A percentile compares a stretch with the other conserved stretches of the same genome.
Evolutionary conservation across 2,329 filamentous ascomycete species (phyloP).

Genomic region (Aulographum hederae): DNA sequence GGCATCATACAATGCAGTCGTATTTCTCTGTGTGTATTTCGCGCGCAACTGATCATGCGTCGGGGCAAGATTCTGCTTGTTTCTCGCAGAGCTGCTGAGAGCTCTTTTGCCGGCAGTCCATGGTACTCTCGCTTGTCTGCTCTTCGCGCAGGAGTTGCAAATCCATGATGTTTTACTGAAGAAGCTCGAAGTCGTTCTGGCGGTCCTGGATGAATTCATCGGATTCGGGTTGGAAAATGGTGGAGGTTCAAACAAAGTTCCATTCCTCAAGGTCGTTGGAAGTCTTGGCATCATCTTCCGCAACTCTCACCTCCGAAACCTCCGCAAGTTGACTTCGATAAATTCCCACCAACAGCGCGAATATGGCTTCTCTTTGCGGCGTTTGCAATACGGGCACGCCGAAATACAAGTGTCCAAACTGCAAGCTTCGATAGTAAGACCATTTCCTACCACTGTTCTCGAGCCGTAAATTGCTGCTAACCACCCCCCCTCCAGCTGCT

Average conservation of each 20-base stretch:
- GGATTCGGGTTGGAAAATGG: not conserved
- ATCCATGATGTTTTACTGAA: constrained; percentile 15
- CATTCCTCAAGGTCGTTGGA: not conserved
- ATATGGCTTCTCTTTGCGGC: constrained; percentile 20
- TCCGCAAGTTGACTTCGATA: not conserved
- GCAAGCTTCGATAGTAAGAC: constrained; percentile 25
- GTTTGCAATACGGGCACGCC: constrained; percentile 24
- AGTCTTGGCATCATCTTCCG: not conserved
- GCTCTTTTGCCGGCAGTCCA: constrained; percentile 7
- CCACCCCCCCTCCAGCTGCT: constrained; percentile 12
- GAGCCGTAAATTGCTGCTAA: no score
- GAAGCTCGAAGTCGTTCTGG: constrained; percentile 4
- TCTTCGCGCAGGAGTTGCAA: constrained; percentile 17
- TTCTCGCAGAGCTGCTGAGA: constrained; percentile 10
- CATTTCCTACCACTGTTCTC: not conserved
- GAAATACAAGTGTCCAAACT: constrained; percentile 32
- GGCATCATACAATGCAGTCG: constrained; percentile 39
- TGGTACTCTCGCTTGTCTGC: constrained; percentile 1
- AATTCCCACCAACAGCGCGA: constrained; percentile 1
- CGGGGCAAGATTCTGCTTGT: constrained; percentile 22
- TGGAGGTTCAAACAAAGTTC: not conserved
- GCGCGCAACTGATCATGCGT: constrained; percentile 47
- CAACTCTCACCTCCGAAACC: not conserved
- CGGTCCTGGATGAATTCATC: not conserved
- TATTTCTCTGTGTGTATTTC: constrained; percentile 49